Conservation (phyloP, 2,329 filamentous ascomycete species). For the Eutypella sp. region DNA sequence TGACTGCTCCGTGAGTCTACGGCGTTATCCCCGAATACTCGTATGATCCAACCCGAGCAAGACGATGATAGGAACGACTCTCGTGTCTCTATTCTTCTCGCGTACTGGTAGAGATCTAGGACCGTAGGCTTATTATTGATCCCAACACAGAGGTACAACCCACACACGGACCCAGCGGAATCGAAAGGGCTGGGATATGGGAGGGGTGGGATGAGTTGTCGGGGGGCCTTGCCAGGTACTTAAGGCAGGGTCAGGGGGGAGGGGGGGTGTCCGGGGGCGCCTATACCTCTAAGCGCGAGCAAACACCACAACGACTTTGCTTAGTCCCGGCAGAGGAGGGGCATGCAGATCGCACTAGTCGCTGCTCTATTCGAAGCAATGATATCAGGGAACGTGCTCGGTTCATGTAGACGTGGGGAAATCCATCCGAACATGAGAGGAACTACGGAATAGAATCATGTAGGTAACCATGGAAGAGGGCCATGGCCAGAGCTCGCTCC, state of each 20-base stretch:
- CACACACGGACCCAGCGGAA: no score
- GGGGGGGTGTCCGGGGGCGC: no score
- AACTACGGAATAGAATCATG: not conserved
- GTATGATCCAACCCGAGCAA: no score
- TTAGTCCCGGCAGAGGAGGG: constrained; percentile 14
- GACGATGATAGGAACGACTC: no score
- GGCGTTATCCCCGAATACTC: no score
- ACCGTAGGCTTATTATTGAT: no score
- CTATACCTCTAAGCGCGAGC: constrained; percentile 2
- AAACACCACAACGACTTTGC: constrained; percentile 1
- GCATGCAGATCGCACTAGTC: constrained; percentile 22
- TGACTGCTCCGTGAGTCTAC: no score
- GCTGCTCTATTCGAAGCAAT: constrained; percentile 9
- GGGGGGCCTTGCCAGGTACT: not conserved
- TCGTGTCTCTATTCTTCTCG: no score
- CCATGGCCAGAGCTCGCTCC: no score
- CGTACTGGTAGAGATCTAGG: no score
- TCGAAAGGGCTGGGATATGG: constrained; percentile 8
- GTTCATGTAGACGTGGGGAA: constrained; percentile 15
- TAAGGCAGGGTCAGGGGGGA: constrained; percentile 4
- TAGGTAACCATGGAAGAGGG: no score
- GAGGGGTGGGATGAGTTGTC: not conserved
- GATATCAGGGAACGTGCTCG: constrained; percentile 12
- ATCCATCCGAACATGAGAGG: constrained; percentile 4
- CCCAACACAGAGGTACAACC: not conserved